Evolutionary conservation across 805 yeast species (phyloP), one percentile per base, ranked within the genome.

Genomic region (Cyberlindnera amylophila): DNA sequence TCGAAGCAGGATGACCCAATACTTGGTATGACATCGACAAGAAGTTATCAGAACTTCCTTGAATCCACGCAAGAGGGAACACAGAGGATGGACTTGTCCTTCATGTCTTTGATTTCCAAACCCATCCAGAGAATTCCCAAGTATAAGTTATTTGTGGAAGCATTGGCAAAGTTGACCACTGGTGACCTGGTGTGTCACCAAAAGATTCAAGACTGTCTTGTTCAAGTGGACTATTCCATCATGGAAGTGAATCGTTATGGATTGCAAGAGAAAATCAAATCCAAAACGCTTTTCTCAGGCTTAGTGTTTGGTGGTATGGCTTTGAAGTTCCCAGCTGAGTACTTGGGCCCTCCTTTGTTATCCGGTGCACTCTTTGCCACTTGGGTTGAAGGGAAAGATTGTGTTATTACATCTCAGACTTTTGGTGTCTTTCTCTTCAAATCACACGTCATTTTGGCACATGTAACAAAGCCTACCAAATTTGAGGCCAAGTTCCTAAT

Each of bases 61-160:
- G 75, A 72, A 47, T 64, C 71, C 1, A 62, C 72, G 1, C 75
- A 75, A 46, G 67, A 70, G 5, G 50, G 49, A 3, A 51, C 50
- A 1, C 62, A 46, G 4, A 46, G 50, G 16, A 42, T 68, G 52
- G 86, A 80, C 54, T 62, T 77, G 21, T 71, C 83, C 4, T 75
- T 80, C 38, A 52, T 58, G 7, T 77, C 83, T 0, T 63, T 79
- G 47, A 58, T 75, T 23, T 80, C 77, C 50, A 70, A 69, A 57
- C 84, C 86, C 3, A 64, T 76, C 10, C 58, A 71, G 32, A 58
- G 84, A 47, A 62, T 74, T 8, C 58, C 71, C 3, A 75, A 76
- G 49, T 78, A 79, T 52, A 66, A 70, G 41, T 59, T 79, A 28
- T 66, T 79, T n/a, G 49, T 75, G n/a, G 74, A 72, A 24, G 61